Evolutionary conservation across 1,284 basidiomycete genomes (phyloP).

Genomic region (Calocybe gambosa): DNA sequence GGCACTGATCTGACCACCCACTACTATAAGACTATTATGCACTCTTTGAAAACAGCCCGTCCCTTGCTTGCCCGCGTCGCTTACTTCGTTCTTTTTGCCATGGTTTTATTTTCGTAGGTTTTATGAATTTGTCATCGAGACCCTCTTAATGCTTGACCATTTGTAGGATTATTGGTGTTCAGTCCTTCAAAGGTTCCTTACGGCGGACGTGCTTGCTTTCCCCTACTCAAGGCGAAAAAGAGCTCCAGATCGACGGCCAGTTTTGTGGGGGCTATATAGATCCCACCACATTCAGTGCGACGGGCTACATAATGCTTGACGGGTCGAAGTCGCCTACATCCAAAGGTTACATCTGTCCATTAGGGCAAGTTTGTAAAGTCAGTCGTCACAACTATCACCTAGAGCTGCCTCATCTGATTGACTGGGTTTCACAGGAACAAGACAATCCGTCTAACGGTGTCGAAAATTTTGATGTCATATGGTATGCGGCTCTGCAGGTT

Average conservation of each 20-base stretch:
- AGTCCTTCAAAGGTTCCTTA: slow-evolving; percentile 84
- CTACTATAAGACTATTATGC: slow-evolving; percentile 76
- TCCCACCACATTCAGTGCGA: slow-evolving; percentile 37
- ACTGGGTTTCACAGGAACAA: slow-evolving; percentile 44
- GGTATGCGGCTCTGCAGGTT: slow-evolving; percentile 78
- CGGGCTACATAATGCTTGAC: slow-evolving; percentile 42
- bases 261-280: slow-evolving; percentile 80
- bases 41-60: slow-evolving; percentile 85
- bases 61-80: slow-evolving; percentile 86
- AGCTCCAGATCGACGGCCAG: slow-evolving; percentile 43
- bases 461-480: slow-evolving; percentile 89
- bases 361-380: slow-evolving; percentile 75
- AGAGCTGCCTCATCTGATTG: background rate
- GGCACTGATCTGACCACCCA: background rate
- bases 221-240: slow-evolving; percentile 43
- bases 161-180: slow-evolving; percentile 81
- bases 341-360: slow-evolving; percentile 82
- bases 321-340: slow-evolving; percentile 26
- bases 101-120: slow-evolving; percentile 82
- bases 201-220: slow-evolving; percentile 57
- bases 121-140: background rate
- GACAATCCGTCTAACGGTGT: slow-evolving; percentile 71
- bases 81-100: slow-evolving; percentile 89
- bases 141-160: slow-evolving; percentile 6
- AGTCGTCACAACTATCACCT: slow-evolving; percentile 14